Evolutionary conservation across 176 grass and related monocot genomes (phyloP).

Genomic region (Phoenix roebelenii): DNA sequence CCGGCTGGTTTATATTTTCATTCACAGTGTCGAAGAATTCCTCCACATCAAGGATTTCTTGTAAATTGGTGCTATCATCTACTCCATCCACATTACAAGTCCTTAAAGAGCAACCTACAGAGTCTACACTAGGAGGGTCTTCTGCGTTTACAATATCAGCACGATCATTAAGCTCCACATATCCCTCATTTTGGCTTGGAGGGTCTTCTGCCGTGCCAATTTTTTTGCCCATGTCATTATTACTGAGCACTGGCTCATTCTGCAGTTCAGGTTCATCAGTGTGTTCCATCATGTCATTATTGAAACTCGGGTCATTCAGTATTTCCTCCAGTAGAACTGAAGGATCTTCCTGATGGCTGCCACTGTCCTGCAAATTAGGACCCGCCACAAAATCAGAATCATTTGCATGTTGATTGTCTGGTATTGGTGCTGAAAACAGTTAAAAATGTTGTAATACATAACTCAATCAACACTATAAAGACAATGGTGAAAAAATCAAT

Average conservation of each 20-base stretch:
- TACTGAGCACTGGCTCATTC: slow-evolving; percentile 13
- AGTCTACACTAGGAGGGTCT: slow-evolving; percentile 22
- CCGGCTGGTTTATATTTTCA: slow-evolving; percentile 28
- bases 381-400: slow-evolving; percentile 20
- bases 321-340: slow-evolving; percentile 46
- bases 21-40: slow-evolving; percentile 40
- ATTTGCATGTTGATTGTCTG: slow-evolving; percentile 22
- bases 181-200: slow-evolving; percentile 43
- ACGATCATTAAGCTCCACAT: slow-evolving; percentile 72
- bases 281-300: slow-evolving; percentile 31
- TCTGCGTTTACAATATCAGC: slow-evolving; percentile 32
- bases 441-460: too few relatives aligned
- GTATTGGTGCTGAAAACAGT: slow-evolving; percentile 13
- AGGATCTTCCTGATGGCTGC: slow-evolving; percentile 30
- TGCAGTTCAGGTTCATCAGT: slow-evolving; percentile 20
- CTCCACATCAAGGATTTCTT: slow-evolving; percentile 32
- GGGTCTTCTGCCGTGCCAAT: slow-evolving; percentile 18
- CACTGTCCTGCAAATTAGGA: slow-evolving; percentile 28
- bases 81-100: slow-evolving; percentile 23
- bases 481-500: too few relatives aligned
- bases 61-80: slow-evolving; percentile 12
- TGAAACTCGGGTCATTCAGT: slow-evolving; percentile 40
- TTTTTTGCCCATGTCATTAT: slow-evolving; percentile 22
- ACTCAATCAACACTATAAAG: too few relatives aligned
- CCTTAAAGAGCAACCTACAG: slow-evolving; percentile 30